phyloP scores from a whole-genome alignment of 352 stramenopile genomes.

The Pythium aphanidermatum region DNA sequence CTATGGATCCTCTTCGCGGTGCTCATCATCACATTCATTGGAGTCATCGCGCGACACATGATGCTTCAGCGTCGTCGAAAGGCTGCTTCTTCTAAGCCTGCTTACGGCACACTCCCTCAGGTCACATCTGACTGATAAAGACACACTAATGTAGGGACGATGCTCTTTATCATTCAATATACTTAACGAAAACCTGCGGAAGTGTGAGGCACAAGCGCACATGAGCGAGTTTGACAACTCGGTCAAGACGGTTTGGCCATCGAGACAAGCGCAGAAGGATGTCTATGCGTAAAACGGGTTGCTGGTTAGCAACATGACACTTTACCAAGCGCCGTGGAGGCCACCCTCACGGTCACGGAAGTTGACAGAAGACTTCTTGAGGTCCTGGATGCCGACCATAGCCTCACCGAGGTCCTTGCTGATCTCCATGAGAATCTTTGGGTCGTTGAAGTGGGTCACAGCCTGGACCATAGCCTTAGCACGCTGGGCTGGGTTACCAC shows the following conservation, averaged over 20 bases:
- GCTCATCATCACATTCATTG: constrained; percentile 36
- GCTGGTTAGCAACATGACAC: too few species aligned
- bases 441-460: constrained; percentile 96
- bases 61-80: constrained; percentile 8
- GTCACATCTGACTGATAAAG: constrained; percentile 13
- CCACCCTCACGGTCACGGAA: constrained; percentile 96
- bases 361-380: constrained; percentile 94
- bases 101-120: constrained; percentile 23
- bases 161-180: too few species aligned
- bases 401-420: constrained; percentile 93
- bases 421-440: constrained; percentile 96
- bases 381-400: constrained; percentile 97
- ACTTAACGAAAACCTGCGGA: too few species aligned
- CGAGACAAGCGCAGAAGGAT: too few species aligned
- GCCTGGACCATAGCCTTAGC: constrained; percentile 96
- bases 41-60: constrained; percentile 26
- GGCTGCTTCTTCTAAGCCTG: constrained; percentile 1
- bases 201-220: too few species aligned
- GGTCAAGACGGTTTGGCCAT: too few species aligned
- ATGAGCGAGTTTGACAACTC: too few species aligned
- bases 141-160: too few species aligned
- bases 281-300: too few species aligned
- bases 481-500: constrained; percentile 90
- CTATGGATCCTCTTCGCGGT: constrained; percentile 35
- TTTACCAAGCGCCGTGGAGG: constrained; percentile 63